Percentiles rank a stretch among this genome's conserved stretches.
Conservation (phyloP, 306 rosid genomes). For the Lablab purpureus region DNA sequence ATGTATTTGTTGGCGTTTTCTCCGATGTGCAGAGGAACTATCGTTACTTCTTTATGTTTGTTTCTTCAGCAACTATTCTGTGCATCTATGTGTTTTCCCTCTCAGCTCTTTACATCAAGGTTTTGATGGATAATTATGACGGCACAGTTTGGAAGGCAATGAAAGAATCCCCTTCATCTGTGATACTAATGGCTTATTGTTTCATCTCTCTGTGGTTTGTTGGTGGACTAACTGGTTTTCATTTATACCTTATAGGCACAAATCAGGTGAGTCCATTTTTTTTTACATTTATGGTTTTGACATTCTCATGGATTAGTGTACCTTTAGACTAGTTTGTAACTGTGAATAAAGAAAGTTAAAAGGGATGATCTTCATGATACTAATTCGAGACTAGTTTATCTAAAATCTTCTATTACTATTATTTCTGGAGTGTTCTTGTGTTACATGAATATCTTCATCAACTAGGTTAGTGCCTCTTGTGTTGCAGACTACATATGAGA, state of each 20-base stretch:
- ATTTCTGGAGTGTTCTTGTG: slow-evolving; percentile 9
- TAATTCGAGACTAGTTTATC: neutral
- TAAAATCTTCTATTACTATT: neutral
- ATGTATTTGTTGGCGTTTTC: slow-evolving; percentile 34
- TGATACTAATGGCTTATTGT: slow-evolving; percentile 82
- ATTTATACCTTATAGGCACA: slow-evolving; percentile 84
- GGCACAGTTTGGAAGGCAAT: slow-evolving; percentile 90
- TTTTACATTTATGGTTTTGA: slow-evolving; percentile 42
- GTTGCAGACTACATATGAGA: slow-evolving; percentile 92
- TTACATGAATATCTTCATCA: slow-evolving; percentile 9
- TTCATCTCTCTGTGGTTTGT: slow-evolving; percentile 92
- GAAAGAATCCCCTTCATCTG: slow-evolving; percentile 89
- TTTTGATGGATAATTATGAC: slow-evolving; percentile 68
- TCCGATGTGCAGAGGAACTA: slow-evolving; percentile 80
- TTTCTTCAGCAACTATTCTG: slow-evolving; percentile 89
- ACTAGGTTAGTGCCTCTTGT: slow-evolving; percentile 21
- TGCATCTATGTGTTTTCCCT: slow-evolving; percentile 85
- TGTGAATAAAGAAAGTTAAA: neutral
- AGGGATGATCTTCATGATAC: slow-evolving; percentile 20
- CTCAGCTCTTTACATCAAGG: slow-evolving; percentile 85
- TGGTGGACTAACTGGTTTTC: slow-evolving; percentile 95
- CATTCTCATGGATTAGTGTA: slow-evolving; percentile 1
- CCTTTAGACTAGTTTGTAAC: slow-evolving; percentile 11
- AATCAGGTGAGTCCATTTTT: slow-evolving; percentile 76
- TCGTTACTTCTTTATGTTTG: slow-evolving; percentile 86